phyloP scores from a whole-genome alignment of 495 filamentous ascomycete species.

The Staphylotrichum longicolle region DNA sequence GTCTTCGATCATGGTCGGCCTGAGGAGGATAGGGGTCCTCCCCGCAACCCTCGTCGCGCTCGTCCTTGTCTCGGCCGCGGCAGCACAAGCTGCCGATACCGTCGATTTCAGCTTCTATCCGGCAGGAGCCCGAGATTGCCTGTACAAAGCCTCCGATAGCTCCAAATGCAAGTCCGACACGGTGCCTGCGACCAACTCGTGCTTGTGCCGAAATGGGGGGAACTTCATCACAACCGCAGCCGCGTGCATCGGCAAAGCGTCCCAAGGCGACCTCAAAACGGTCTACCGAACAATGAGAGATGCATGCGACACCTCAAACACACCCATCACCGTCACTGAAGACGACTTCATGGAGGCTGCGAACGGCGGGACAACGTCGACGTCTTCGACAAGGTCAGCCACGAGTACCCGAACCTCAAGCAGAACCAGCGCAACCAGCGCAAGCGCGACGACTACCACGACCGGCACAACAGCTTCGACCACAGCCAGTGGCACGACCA shows the following conservation, averaged over 20 bases:
- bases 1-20: slow-evolving; percentile 19
- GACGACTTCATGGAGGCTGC: slow-evolving; percentile 39
- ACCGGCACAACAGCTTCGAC: slow-evolving; percentile 12
- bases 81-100: slow-evolving; percentile 23
- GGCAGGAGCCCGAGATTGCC: slow-evolving; percentile 37
- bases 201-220: slow-evolving; percentile 44
- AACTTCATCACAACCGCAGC: slow-evolving; percentile 47
- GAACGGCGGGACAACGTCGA: slow-evolving; percentile 16
- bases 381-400: slow-evolving; percentile 1
- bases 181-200: slow-evolving; percentile 39
- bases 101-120: slow-evolving; percentile 49
- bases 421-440: slow-evolving; percentile 3
- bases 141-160: slow-evolving; percentile 35
- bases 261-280: slow-evolving; percentile 30
- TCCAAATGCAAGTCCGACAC: slow-evolving; percentile 36
- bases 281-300: slow-evolving; percentile 40
- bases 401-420: slow-evolving; percentile 6
- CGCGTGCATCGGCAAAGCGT: slow-evolving; percentile 37
- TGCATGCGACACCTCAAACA: slow-evolving; percentile 32
- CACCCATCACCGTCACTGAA: slow-evolving; percentile 31
- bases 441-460: slow-evolving; percentile 7
- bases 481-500: background rate
- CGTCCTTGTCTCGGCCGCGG: slow-evolving; percentile 28
- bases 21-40: slow-evolving; percentile 16
- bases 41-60: slow-evolving; percentile 32